A percentile compares a stretch with the other conserved stretches of the same genome.
Evolutionary conservation across 116 monocot species (phyloP).

Genomic region (Dioscorea cayenensis): DNA sequence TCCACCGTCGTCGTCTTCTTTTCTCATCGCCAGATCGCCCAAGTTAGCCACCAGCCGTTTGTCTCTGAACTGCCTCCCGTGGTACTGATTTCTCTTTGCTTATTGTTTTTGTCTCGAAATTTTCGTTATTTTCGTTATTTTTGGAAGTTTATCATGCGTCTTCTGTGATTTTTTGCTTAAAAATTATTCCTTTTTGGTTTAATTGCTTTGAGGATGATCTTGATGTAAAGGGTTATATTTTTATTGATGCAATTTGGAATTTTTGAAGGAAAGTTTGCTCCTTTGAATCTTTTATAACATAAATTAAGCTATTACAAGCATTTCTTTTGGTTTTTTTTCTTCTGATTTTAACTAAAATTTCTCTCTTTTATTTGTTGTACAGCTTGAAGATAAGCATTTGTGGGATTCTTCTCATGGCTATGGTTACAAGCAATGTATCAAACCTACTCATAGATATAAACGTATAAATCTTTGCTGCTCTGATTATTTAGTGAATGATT

Average conservation of each 20-base stretch:
- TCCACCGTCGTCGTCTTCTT: slow-evolving; percentile 32
- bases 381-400: slow-evolving; percentile 40
- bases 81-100: slow-evolving; percentile 3
- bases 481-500: neutral
- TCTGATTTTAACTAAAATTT: too few species aligned
- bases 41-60: slow-evolving; percentile 24
- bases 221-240: neutral
- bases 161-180: neutral
- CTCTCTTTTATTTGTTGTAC: slow-evolving; percentile 1
- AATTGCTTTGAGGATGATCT: too few species aligned
- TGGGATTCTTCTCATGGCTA: slow-evolving; percentile 57
- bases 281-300: too few species aligned
- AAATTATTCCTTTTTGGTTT: neutral
- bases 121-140: neutral
- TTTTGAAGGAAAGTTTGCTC: too few species aligned
- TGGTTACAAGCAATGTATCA: slow-evolving; percentile 58
- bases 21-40: slow-evolving; percentile 44
- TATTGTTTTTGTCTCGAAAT: neutral
- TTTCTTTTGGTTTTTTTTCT: too few species aligned
- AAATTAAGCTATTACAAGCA: too few species aligned
- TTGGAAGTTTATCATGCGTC: neutral
- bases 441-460: slow-evolving; percentile 60
- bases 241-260: neutral
- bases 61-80: slow-evolving; percentile 1
- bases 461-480: slow-evolving; percentile 17